Base-by-base conservation (phyloP, 495 filamentous ascomycete species). In the Paragyromitra xinjiangensis region DNA sequence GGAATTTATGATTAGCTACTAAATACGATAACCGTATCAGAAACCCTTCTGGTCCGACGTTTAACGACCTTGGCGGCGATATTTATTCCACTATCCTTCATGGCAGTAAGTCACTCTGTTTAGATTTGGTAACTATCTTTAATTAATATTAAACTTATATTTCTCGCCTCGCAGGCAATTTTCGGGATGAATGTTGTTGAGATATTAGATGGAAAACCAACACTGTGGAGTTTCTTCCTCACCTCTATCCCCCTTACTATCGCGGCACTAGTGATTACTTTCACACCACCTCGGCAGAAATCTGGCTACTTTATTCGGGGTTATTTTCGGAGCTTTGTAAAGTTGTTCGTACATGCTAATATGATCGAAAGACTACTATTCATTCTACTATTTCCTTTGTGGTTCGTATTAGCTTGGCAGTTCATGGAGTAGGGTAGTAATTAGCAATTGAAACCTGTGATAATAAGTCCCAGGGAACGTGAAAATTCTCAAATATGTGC, bases 21-120 rank as follows among this genome's bases (percentile, higher is more conserved):
- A 5, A 55, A 22, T 24, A 19, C 1, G 7, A 24, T 55, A 55
- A 55, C 51, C 2, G 7, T 55, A 26, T 22, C 51, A 55, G 51
- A 55, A 55, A 55, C 51, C n/a, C 51, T 55, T 55, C 51, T 26
- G 8, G n/a, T 55, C 7, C n/a, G 51, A 9, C 51, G 51, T 55
- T 19, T 55, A n/a, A 55, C 51, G 2, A 55, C 24, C 7, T 55
- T 26, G 7, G 51, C 51, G 51, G 51, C 51, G 19, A 55, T 55
- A 12, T 55, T 55, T 19, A 55, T 55, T 8, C 51, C 51, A 19
- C 19, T 55, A 24, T 24, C 51, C 7, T 55, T 55, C 51, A 22
- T 55, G 51, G 51, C 3, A 7, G 51, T 24, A 24, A 55, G 51
- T 16, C 51, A 7, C 2, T 19, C 51, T 7, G 19, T 24, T 24